Base-by-base conservation (phyloP, 2,329 filamentous ascomycete species). In the Alternaria incomplexa region DNA sequence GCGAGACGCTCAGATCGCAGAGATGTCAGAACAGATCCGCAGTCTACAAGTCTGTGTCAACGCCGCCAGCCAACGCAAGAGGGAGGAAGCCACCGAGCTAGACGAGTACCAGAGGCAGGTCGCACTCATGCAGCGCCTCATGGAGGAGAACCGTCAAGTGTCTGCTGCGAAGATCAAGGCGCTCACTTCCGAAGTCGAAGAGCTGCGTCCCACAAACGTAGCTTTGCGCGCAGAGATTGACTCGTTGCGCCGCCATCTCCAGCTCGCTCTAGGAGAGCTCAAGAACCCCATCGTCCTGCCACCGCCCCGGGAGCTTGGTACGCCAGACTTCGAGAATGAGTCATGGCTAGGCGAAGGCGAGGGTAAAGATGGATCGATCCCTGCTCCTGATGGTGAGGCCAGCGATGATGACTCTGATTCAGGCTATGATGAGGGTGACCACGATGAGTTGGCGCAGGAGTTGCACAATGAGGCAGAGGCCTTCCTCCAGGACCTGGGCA, bases 51-150 rank as follows among this genome's bases (percentile, higher is more conserved):
- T 97, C 65, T 93, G 84, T 55, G 86, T 90, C 66, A 89, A 85
- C 65, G 78, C 81, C 67, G 86, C 82, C 72, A 82, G 74, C 44
- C 88, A 85, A 71, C 88, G 86, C 56, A 93, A 96, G 80, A 90
- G 92, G 77, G 92, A 94, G 72, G 91, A 89, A 68, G 92, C 93
- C 67, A 93, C 96, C 78, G 91, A 90, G 71, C 84, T 99, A 23
- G 96, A 98, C 73, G 93, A 97, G 79, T 99, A 98, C 81, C 96
- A 99, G 83, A 89, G 90, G 68, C 92, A 94, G 73, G 96, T 99
- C 17, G 86, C 89, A 51, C 88, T 91, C 60, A 93, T 99, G 91
- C 93, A 98, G 80, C 90, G 94, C 63, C 88, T 97, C 80, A 97
- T 97, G 94, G 94, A 98, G 79, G 96, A 99, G 82, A 91, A 90